Evolutionary conservation across 345 rosid genomes (phyloP).

Genomic region (Euclidium syriacum): DNA sequence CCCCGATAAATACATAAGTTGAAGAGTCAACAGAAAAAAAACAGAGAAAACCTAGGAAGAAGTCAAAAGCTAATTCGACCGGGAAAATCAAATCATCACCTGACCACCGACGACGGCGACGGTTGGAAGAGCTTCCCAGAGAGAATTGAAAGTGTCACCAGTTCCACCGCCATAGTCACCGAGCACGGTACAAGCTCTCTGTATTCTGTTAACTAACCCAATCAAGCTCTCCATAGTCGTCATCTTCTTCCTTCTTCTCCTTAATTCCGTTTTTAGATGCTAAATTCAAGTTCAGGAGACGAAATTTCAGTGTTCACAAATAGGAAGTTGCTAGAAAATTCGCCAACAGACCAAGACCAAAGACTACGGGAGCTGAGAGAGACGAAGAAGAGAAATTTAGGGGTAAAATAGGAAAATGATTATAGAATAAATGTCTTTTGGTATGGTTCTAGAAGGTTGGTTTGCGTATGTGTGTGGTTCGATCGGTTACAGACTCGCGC

Average conservation of each 20-base stretch:
- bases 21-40: not conserved
- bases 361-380: not conserved
- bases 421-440: constrained; percentile 6
- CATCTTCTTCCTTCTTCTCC: constrained; percentile 47
- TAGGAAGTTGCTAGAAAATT: constrained; percentile 13
- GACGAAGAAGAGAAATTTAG: not conserved
- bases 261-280: constrained; percentile 5
- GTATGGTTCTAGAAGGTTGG: constrained; percentile 9
- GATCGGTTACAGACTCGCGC: not conserved
- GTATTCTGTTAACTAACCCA: constrained; percentile 83
- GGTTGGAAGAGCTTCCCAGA: constrained; percentile 95
- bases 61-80: not conserved
- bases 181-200: constrained; percentile 87
- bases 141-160: constrained; percentile 67
- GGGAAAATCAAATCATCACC: constrained; percentile 41
- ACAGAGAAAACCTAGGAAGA: not conserved
- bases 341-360: constrained; percentile 1
- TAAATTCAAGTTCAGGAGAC: not conserved
- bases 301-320: not conserved
- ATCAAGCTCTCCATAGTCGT: constrained; percentile 93
- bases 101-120: constrained; percentile 93
- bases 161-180: constrained; percentile 85
- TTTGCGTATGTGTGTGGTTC: not conserved
- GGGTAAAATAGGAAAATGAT: not conserved
- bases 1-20: not conserved